Percentiles rank a stretch among this genome's conserved stretches.
Conservation (phyloP, 1,284 basidiomycete species). For the Apiotrichum laibachii region DNA sequence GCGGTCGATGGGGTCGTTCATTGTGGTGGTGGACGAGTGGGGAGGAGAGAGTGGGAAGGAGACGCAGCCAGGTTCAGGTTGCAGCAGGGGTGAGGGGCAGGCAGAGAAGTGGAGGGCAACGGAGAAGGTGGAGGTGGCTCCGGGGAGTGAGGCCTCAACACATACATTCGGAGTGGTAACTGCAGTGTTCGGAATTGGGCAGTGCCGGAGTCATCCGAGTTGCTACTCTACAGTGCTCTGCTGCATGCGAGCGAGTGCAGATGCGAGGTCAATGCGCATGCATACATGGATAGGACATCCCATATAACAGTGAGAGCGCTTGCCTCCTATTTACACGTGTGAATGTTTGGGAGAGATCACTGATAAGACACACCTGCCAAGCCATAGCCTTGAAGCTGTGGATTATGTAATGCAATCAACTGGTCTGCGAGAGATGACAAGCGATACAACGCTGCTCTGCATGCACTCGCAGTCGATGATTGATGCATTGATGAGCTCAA, state of each 20-base stretch:
- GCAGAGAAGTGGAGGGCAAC: not conserved
- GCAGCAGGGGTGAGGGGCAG: no score
- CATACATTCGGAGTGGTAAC: not conserved
- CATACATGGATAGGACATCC: not conserved
- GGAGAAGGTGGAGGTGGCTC: not conserved
- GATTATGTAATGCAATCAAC: no score
- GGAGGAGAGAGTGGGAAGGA: not conserved
- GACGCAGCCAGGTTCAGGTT: not conserved
- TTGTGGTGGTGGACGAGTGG: not conserved
- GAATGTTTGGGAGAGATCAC: no score
- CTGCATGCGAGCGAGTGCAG: not conserved
- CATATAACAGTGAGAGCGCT: no score
- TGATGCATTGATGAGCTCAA: no score
- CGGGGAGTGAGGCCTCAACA: not conserved
- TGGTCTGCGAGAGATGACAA: no score
- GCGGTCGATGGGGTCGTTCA: constrained; percentile 24
- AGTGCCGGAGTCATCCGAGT: not conserved
- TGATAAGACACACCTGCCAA: no score
- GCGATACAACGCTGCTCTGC: no score
- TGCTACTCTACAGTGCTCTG: not conserved
- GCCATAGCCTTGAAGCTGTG: no score
- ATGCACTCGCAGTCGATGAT: no score
- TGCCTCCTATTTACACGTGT: no score
- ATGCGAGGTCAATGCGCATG: not conserved
- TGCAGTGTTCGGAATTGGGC: not conserved